Evolutionary conservation across 1,284 basidiomycete species (phyloP), one percentile per base, ranked within the genome.

Genomic region (Boletellus sp.): DNA sequence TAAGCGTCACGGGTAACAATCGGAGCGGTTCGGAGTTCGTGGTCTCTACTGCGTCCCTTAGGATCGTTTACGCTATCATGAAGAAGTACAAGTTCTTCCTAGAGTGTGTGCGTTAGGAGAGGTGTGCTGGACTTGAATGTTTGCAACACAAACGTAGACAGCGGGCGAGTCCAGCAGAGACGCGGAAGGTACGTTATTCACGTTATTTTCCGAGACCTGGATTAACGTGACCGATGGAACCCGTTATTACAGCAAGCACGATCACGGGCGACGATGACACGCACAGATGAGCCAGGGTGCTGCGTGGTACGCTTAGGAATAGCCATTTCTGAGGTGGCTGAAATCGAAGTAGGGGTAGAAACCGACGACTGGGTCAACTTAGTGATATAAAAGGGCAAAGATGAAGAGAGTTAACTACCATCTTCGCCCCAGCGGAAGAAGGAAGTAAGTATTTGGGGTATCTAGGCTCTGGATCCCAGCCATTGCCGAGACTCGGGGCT

Each of bases 1-100:
- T 73, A 78, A 0, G 79, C 82, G 9, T 73, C 73, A 9, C 76
- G 68, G 2, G 78, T 80, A 11, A 82, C 64, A 5, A 83, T 54
- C 0, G 81, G 82, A 0, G 81, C 77, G 0, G 79, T 82, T 4
- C 56, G 63, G 1, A 74, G 41, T 19, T 78, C 77, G 8, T 79
- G 76, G 1, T 58, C 56, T 19, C 53, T 58, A 11, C 60, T 62
- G 1, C 59, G 49, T 6, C 56, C 58, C 2, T 61, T 54, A 2
- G 43, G 4, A 14, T 57, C 57, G 10, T 46, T 53, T 0, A 57
- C 44, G n/a, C 57, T 52, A 14, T 70, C 68, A 8, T 63, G 66
- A 8, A 80, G 62, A 1, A 80, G 64, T 2, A 64, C 57, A 22
- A 74, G 69, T 46, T 80, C 75, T 29, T 70, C 67, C 66, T 69